phyloP scores from a whole-genome alignment of 2,329 filamentous ascomycete species.

The Fonsecaea pugnacius region DNA sequence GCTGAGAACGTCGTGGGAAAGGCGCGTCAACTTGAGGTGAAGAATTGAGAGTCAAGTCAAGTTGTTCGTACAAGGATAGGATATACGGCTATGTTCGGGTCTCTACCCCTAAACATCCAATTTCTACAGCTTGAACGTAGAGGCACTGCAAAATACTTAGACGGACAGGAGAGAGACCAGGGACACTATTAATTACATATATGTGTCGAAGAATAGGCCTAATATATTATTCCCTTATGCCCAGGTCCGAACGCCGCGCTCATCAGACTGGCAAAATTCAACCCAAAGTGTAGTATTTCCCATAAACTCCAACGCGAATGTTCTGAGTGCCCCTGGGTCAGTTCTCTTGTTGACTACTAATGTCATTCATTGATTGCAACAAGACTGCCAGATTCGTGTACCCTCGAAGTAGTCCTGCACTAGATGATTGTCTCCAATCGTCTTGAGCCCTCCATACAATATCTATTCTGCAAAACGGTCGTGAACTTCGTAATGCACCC shows the following conservation, averaged over 20 bases:
- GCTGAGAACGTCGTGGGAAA: background rate
- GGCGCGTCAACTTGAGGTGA: background rate
- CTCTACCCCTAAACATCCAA: background rate
- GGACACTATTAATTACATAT: background rate
- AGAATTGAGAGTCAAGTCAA: background rate
- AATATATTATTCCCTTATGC: background rate
- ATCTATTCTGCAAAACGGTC: slow-evolving; percentile 12
- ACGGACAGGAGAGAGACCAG: background rate
- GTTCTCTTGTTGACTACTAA: background rate
- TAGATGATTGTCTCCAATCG: background rate
- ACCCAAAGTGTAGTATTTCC: background rate
- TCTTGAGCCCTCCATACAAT: slow-evolving; percentile 5
- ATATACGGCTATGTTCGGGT: background rate
- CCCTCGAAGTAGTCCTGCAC: background rate
- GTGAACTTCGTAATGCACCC: slow-evolving; percentile 13
- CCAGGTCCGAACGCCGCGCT: background rate
- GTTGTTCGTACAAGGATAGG: background rate
- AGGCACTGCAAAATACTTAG: background rate
- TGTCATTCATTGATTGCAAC: too few relatives aligned
- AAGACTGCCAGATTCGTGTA: background rate
- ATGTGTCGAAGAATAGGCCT: background rate
- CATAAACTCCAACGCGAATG: background rate
- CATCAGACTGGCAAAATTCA: background rate
- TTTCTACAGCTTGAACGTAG: background rate
- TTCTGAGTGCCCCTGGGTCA: background rate